Conservation (phyloP, 1,284 basidiomycete species). For the Volvariella volvacea region DNA sequence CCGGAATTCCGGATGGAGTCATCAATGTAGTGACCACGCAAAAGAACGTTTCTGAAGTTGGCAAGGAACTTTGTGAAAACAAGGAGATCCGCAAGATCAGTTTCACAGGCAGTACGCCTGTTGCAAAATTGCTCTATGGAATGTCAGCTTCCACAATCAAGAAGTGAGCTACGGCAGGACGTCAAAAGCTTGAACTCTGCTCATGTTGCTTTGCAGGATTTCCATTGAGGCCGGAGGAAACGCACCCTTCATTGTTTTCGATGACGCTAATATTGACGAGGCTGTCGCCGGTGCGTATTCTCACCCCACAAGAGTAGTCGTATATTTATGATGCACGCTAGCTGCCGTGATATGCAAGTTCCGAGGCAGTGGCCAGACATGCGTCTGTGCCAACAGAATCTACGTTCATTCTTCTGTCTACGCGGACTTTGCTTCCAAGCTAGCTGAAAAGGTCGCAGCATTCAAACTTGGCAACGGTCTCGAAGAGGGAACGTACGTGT, state of each 20-base stretch:
- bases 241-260: conserved; percentile 93
- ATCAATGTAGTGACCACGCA: conserved; percentile 91
- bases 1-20: conserved; percentile 91
- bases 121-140: conserved; percentile 85
- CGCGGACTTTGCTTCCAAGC: conserved; percentile 78
- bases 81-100: conserved; percentile 80
- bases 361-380: conserved; percentile 88
- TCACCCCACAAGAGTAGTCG: background rate
- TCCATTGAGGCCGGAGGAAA: conserved; percentile 89
- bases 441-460: conserved; percentile 77
- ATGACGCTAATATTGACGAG: conserved; percentile 90
- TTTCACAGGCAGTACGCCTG: conserved; percentile 90
- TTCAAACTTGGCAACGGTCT: conserved; percentile 93
- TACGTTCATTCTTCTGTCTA: conserved; percentile 84
- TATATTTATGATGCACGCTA: conserved; percentile 17
- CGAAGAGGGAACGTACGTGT: conserved; percentile 65
- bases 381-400: conserved; percentile 80
- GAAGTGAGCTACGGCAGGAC: conserved; percentile 55
- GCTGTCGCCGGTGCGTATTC: conserved; percentile 73
- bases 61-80: conserved; percentile 77
- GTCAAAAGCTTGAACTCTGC: conserved; percentile 2
- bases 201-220: conserved; percentile 37
- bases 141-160: conserved; percentile 87
- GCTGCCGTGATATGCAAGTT: conserved; percentile 89
- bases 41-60: conserved; percentile 77